Conservation (phyloP, 305 asterid species). For the Fraxinus sp. region DNA sequence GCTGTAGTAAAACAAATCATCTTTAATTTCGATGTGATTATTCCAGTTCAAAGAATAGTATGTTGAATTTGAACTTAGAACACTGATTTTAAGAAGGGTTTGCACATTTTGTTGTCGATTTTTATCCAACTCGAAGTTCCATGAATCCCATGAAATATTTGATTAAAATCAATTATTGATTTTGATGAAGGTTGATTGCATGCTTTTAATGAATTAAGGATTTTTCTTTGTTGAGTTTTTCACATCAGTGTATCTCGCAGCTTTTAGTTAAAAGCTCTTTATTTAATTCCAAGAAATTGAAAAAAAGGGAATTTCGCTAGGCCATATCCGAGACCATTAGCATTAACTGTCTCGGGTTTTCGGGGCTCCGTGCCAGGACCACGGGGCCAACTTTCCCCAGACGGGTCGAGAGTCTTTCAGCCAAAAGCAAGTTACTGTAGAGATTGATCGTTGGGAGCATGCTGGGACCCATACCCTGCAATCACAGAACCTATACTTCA, state of each 20-base stretch:
- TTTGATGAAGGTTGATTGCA: too few species aligned
- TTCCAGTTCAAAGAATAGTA: background rate
- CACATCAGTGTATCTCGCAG: too few species aligned
- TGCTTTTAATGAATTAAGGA: too few species aligned
- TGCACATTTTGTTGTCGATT: background rate
- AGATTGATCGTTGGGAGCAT: constrained; percentile 67
- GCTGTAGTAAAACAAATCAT: background rate
- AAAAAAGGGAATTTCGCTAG: too few species aligned
- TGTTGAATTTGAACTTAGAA: background rate
- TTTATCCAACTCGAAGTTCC: too few species aligned
- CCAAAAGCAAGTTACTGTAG: constrained; percentile 44
- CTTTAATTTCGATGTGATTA: too few species aligned
- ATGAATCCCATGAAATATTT: background rate
- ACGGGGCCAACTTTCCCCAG: constrained; percentile 47
- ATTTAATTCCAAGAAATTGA: too few species aligned
- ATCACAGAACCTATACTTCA: constrained; percentile 10
- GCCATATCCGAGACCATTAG: too few species aligned
- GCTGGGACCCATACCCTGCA: constrained; percentile 70
- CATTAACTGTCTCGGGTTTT: constrained; percentile 51
- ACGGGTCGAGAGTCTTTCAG: constrained; percentile 52
- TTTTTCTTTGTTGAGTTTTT: too few species aligned
- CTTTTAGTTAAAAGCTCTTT: too few species aligned
- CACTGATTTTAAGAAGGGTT: too few species aligned
- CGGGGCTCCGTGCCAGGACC: constrained; percentile 64
- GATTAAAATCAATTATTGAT: background rate